Conservation (phyloP, 352 stramenopile genomes). For the Globisporangium canariense region DNA sequence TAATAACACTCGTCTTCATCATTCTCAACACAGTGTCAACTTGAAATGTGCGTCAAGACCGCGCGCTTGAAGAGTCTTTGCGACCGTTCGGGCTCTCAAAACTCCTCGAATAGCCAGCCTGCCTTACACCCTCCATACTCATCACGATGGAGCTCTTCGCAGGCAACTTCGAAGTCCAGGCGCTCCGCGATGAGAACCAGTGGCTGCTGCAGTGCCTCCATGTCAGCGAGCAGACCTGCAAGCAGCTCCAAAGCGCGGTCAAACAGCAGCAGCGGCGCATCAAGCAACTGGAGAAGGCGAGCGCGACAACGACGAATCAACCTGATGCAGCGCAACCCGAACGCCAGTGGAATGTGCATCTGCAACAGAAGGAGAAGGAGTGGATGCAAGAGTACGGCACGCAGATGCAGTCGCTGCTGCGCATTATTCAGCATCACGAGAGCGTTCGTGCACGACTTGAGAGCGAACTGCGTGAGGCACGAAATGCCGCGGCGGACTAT, state of each 20-base stretch:
- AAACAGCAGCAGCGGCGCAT: constrained; percentile 18
- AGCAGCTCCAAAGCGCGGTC: constrained; percentile 15
- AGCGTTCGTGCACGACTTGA: constrained; percentile 15
- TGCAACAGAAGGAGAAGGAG: constrained; percentile 24
- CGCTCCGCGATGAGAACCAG: constrained; percentile 36
- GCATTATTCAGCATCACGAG: constrained; percentile 49
- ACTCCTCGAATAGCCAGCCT: too few relatives aligned
- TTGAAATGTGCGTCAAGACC: background rate
- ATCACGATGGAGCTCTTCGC: constrained; percentile 13
- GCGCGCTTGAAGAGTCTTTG: background rate
- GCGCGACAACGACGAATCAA: constrained; percentile 3
- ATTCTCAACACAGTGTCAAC: too few relatives aligned
- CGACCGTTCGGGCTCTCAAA: background rate
- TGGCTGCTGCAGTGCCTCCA: constrained; percentile 34
- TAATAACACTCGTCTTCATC: too few relatives aligned
- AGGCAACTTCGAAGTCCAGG: constrained; percentile 9
- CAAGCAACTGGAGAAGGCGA: constrained; percentile 20
- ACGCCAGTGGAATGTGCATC: background rate
- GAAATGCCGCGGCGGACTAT: constrained; percentile 12
- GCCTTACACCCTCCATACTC: background rate
- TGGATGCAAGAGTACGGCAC: constrained; percentile 43
- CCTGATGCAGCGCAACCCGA: constrained; percentile 2
- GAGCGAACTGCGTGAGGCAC: constrained; percentile 15
- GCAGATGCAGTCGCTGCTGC: constrained; percentile 42
- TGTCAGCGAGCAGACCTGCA: constrained; percentile 17